phyloP scores from a whole-genome alignment of 176 grass and related monocot species.

The Eleusine indica region DNA sequence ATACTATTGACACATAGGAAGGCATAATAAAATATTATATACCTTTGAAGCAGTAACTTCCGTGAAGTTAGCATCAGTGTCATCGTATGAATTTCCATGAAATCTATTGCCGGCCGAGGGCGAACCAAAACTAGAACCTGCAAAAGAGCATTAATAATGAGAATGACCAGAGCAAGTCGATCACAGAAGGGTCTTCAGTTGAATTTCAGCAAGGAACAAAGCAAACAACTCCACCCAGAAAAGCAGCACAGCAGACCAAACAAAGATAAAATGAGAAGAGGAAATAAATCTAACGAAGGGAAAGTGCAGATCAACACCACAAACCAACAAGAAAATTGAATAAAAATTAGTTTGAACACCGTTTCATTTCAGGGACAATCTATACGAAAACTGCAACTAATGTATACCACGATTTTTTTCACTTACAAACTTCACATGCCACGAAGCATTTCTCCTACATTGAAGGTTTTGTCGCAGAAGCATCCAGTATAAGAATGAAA shows the following conservation, averaged over 20 bases:
- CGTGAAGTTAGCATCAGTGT: constrained; percentile 44
- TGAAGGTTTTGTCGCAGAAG: background rate
- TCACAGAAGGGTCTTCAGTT: background rate
- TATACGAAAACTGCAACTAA: background rate
- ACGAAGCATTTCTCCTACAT: background rate
- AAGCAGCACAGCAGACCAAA: background rate
- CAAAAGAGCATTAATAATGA: constrained; percentile 28
- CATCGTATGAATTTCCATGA: constrained; percentile 32
- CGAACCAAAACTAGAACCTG: constrained; percentile 42
- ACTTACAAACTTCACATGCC: background rate
- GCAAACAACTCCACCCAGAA: constrained; percentile 8
- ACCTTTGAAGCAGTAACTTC: constrained; percentile 67
- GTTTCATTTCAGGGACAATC: background rate
- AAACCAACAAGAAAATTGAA: background rate
- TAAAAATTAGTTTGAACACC: too few relatives aligned
- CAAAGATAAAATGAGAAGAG: background rate
- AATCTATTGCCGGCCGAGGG: constrained; percentile 50
- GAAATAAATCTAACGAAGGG: background rate
- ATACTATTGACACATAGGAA: background rate
- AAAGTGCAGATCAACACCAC: background rate
- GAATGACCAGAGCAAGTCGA: background rate
- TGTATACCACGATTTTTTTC: background rate
- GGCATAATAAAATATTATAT: background rate
- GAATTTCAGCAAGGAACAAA: background rate
- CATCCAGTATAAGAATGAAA: background rate